These are phyloP conservation scores for Haberlea rhodopensis DNA, from an alignment of 257 asterid species.

Conservation along the genomic window DNA sequence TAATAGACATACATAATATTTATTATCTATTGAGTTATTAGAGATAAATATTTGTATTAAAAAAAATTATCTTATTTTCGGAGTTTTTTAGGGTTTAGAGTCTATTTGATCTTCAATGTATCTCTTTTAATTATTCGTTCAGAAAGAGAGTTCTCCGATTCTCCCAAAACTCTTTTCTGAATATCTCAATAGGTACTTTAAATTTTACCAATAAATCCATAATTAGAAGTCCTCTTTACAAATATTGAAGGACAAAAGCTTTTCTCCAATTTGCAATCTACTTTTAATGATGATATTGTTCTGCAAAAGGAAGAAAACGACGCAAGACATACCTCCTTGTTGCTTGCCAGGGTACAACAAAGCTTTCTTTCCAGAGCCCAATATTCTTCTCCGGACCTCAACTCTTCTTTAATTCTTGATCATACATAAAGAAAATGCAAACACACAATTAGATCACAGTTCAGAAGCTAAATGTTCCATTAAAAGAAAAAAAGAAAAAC, in stretches of 20 bases:
- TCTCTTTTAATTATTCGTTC: too few relatives aligned
- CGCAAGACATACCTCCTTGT: conserved; percentile 45
- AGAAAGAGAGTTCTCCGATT: too few relatives aligned
- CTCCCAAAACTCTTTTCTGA: too few relatives aligned
- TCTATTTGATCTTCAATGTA: too few relatives aligned
- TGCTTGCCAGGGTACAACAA: conserved; percentile 51
- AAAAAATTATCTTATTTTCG: too few relatives aligned
- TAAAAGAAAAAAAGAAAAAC: conserved; percentile 7
- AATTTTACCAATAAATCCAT: not conserved
- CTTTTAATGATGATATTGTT: not conserved
- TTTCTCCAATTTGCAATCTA: not conserved
- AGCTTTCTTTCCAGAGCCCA: conserved; percentile 93
- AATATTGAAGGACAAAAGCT: not conserved
- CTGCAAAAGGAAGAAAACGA: conserved; percentile 3
- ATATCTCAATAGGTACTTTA: not conserved
- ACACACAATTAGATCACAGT: conserved; percentile 6
- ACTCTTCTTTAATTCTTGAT: conserved; percentile 70
- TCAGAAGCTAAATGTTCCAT: conserved; percentile 7
- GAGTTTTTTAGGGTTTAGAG: too few relatives aligned
- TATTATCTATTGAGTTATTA: too few relatives aligned
- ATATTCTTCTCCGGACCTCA: conserved; percentile 69
- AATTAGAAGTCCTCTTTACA: not conserved
- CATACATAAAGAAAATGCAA: conserved; percentile 13
- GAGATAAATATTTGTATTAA: too few relatives aligned
- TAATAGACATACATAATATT: too few relatives aligned